These are phyloP conservation scores for Podospora bellae-mahoneyi DNA, from an alignment of 495 filamentous ascomycete genomes.

Conservation along the genomic window DNA sequence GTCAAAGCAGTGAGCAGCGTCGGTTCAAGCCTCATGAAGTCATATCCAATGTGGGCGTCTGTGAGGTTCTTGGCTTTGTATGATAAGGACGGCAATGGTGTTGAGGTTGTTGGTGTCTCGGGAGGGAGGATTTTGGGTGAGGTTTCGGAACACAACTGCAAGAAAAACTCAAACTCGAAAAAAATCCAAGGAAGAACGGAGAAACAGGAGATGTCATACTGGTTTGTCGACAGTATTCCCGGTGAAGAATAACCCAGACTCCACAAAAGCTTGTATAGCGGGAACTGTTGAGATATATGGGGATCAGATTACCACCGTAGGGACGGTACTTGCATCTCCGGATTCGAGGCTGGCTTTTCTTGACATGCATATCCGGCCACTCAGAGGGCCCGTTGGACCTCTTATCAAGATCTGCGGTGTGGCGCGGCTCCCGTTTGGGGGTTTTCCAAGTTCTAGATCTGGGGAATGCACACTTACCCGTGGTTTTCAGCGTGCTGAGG, in stretches of 20 bases:
- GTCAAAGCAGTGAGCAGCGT: background rate
- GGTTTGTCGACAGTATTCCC: background rate
- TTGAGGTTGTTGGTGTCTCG: background rate
- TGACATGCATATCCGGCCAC: background rate
- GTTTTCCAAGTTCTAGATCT: background rate
- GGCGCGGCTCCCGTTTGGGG: background rate
- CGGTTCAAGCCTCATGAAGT: background rate
- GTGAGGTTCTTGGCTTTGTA: background rate
- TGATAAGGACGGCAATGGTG: background rate
- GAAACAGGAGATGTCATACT: background rate
- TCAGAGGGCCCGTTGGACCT: background rate
- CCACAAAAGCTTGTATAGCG: background rate
- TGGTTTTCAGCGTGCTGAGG: background rate
- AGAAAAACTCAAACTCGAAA: too few relatives aligned
- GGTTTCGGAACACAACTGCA: background rate
- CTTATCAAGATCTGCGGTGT: background rate
- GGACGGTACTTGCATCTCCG: slow-evolving; percentile 3
- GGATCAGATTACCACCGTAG: background rate
- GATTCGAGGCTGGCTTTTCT: background rate
- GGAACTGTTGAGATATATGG: background rate
- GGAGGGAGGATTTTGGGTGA: background rate
- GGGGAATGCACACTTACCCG: background rate
- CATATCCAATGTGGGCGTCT: background rate
- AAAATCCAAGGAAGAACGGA: background rate
- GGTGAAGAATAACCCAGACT: background rate